Evolutionary conservation across 2,329 filamentous ascomycete genomes (phyloP), one percentile per base, ranked within the genome.

Genomic region (Curvularia sp.): DNA sequence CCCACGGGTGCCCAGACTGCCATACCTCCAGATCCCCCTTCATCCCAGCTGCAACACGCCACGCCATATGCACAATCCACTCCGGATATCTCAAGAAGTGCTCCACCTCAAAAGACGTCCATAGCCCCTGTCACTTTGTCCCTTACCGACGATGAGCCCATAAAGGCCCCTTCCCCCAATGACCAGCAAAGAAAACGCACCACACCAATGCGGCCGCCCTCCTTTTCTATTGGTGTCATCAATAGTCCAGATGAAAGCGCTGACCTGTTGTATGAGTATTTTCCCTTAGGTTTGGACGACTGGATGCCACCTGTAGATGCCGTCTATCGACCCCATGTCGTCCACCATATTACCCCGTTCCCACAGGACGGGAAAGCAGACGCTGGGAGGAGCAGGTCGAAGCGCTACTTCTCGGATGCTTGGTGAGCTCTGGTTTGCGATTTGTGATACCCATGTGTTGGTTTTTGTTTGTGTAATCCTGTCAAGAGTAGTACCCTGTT

Each of bases 221-320:
- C 79, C 0, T 82, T 82, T 57, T 78, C 78, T 0, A 72, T 82
- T 41, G 80, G 81, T 32, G 74, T 81, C 2, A 83, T 82, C 65
- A 84, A 86, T 73, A 88, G 89, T 72, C 83, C 90, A 32, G 79
- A 88, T 64, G 92, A 96, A 68, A 89, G 89, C 67, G 89, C 89
- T 0, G 93, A 97, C 77, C 81, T 93, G 64, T 80, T 97, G 18
- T 97, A 97, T 74, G 93, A 98, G 78, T 97, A 98, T 74, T 97
- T 98, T 64, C 93, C 93, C 0, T 82, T 98, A 15, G 93, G 90
- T 48, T 80, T 97, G 57, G 93, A 97, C 74, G 93, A 97, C 72
- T 97, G 90, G 90, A 92, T 93, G 86, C 90, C 90, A 2, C 92
- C 92, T 1, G 91, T 96, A 3, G 92, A 96, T 76, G 92, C 92